A percentile compares a stretch with the other conserved stretches of the same genome.
phyloP scores from a whole-genome alignment of 1,284 basidiomycete species.

The Irpex lacteus region DNA sequence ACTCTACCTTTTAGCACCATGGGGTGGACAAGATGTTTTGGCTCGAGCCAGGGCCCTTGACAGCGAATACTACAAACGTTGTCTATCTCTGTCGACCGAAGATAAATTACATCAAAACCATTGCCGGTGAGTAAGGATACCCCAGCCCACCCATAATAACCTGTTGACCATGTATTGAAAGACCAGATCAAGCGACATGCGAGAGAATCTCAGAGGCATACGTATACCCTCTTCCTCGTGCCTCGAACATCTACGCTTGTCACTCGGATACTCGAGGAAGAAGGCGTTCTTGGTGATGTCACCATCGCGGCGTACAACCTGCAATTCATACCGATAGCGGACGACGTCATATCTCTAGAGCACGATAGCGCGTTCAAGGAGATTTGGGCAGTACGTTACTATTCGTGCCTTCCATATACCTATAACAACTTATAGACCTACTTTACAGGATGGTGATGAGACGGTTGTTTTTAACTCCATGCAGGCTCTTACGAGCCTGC shows the following conservation, averaged over 20 bases:
- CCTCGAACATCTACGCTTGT: conserved; percentile 88
- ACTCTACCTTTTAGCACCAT: conserved; percentile 68
- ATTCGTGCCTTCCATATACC: conserved; percentile 21
- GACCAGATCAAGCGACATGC: conserved; percentile 85
- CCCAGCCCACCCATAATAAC: not conserved
- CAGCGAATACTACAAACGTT: conserved; percentile 84
- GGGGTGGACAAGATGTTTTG: conserved; percentile 99
- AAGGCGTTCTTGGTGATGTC: conserved; percentile 90
- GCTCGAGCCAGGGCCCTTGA: conserved; percentile 87
- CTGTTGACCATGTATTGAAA: conserved; percentile 32
- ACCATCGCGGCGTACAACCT: conserved; percentile 85
- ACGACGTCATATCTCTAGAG: conserved; percentile 89
- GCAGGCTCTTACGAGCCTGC: conserved; percentile 83
- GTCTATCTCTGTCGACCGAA: conserved; percentile 92
- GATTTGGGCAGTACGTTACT: conserved; percentile 72
- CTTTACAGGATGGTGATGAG: conserved; percentile 85
- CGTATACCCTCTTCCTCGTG: conserved; percentile 88
- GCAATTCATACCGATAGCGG: conserved; percentile 90
- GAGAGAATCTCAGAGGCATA: conserved; percentile 68
- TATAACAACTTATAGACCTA: not conserved
- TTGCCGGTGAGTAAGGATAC: conserved; percentile 69
- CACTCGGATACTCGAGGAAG: conserved; percentile 81
- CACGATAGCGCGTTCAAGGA: conserved; percentile 81
- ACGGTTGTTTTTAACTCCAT: conserved; percentile 87
- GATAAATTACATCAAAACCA: conserved; percentile 83